Evolutionary conservation across 2,329 filamentous ascomycete species (phyloP).

Genomic region (Ceratocystis colombiana): DNA sequence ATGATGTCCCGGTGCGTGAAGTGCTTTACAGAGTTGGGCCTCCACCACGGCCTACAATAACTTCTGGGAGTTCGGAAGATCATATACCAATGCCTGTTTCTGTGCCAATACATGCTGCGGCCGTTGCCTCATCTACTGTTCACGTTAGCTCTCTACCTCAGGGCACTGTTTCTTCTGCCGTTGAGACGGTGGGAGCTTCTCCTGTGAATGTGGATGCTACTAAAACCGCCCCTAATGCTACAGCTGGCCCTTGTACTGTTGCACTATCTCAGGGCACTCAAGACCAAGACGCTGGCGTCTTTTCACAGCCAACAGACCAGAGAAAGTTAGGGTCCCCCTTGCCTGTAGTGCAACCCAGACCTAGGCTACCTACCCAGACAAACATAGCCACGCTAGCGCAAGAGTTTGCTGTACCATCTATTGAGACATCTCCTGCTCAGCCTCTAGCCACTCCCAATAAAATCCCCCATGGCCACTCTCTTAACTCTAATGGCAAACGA

Average conservation of each 20-base stretch:
- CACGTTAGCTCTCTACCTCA: neutral
- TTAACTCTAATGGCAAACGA: constrained; percentile 16
- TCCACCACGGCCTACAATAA: neutral
- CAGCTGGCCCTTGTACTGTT: neutral
- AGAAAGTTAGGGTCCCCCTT: neutral
- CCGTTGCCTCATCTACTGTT: neutral
- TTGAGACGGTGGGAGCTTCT: neutral
- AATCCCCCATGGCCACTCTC: neutral
- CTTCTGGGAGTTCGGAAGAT: neutral
- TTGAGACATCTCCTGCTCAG: constrained; percentile 16
- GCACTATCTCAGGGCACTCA: neutral
- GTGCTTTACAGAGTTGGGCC: constrained; percentile 13
- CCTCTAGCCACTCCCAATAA: neutral
- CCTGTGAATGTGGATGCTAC: neutral
- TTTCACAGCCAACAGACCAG: neutral
- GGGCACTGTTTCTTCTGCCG: neutral
- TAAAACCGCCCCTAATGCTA: constrained; percentile 10
- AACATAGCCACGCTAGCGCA: neutral
- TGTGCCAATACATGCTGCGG: neutral
- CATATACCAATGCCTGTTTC: neutral
- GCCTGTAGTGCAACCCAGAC: constrained; percentile 3
- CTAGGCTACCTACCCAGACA: neutral
- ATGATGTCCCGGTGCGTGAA: neutral
- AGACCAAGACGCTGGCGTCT: too few relatives aligned
- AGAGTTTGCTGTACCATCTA: constrained; percentile 19